A percentile compares a stretch with the other conserved stretches of the same genome.
phyloP scores from a whole-genome alignment of 129 eudicot genomes.

The Helianthus tuberosus region DNA sequence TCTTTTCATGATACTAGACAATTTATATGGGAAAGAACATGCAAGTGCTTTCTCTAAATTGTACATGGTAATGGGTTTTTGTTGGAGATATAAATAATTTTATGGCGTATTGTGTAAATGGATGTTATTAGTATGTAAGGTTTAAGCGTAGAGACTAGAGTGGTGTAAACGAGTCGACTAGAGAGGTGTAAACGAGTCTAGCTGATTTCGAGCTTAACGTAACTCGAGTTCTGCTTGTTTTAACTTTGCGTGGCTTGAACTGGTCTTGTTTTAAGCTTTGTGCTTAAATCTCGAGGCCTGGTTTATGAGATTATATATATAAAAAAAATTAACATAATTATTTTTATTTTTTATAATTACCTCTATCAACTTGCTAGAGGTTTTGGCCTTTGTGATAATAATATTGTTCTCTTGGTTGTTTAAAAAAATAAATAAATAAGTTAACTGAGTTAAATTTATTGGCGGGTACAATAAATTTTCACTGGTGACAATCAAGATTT shows the following conservation, averaged over 20 bases:
- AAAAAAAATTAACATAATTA: no score
- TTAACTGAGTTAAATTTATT: no score
- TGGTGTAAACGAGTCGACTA: neutral
- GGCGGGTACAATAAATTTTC: no score
- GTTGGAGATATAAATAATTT: neutral
- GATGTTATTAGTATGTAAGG: no score
- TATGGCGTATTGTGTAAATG: neutral
- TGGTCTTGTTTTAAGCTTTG: neutral
- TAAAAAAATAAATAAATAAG: no score
- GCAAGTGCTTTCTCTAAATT: neutral
- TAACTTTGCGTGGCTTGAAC: neutral
- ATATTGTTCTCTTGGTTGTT: no score
- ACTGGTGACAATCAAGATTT: no score
- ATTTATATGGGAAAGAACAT: neutral
- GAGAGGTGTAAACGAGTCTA: neutral
- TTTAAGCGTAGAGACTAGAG: neutral
- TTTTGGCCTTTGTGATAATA: no score
- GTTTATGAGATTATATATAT: no score
- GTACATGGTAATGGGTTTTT: slow-evolving; percentile 3
- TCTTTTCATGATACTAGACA: neutral
- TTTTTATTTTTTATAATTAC: no score
- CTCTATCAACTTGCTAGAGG: no score
- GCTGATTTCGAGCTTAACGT: neutral
- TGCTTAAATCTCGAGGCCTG: neutral
- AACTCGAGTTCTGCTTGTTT: neutral